A percentile compares a stretch with the other conserved stretches of the same genome.
These are phyloP conservation scores for Geotrichum europaeum DNA, from an alignment of 1,139 yeast genomes.

Conservation along the genomic window DNA sequence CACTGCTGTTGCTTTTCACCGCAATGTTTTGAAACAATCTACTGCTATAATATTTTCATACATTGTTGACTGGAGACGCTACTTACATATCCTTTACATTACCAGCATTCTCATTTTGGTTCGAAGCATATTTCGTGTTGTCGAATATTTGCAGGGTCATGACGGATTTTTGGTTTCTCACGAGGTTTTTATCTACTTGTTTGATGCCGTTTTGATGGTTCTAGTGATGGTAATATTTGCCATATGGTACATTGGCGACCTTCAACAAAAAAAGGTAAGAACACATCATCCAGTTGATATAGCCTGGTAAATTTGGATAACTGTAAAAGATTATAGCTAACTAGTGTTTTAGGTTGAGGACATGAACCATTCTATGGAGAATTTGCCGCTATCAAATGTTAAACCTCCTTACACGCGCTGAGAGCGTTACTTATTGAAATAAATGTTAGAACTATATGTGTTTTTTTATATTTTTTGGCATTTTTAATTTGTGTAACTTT, in stretches of 20 bases:
- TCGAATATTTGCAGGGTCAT: not conserved
- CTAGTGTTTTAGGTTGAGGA: too few relatives aligned
- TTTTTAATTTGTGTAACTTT: too few relatives aligned
- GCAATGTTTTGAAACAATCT: conserved; percentile 15
- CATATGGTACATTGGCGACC: not conserved
- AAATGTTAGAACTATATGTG: too few relatives aligned
- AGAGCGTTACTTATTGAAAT: too few relatives aligned
- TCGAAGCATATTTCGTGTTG: not conserved
- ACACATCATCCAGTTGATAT: too few relatives aligned
- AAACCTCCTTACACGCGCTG: too few relatives aligned
- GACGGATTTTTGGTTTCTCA: not conserved
- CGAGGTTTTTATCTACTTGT: conserved; percentile 23
- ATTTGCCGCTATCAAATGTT: too few relatives aligned
- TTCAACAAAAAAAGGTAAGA: too few relatives aligned
- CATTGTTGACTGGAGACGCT: not conserved
- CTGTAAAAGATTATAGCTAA: too few relatives aligned
- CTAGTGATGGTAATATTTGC: not conserved
- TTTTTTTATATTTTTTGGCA: too few relatives aligned
- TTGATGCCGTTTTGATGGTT: not conserved
- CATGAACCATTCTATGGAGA: too few relatives aligned
- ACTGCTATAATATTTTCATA: not conserved
- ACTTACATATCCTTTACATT: not conserved
- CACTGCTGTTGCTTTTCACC: not conserved
- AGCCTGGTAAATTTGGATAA: too few relatives aligned
- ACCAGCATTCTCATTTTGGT: not conserved